Evolutionary conservation across 2,329 filamentous ascomycete species (phyloP).

Genomic region (Talaromyces sp.): DNA sequence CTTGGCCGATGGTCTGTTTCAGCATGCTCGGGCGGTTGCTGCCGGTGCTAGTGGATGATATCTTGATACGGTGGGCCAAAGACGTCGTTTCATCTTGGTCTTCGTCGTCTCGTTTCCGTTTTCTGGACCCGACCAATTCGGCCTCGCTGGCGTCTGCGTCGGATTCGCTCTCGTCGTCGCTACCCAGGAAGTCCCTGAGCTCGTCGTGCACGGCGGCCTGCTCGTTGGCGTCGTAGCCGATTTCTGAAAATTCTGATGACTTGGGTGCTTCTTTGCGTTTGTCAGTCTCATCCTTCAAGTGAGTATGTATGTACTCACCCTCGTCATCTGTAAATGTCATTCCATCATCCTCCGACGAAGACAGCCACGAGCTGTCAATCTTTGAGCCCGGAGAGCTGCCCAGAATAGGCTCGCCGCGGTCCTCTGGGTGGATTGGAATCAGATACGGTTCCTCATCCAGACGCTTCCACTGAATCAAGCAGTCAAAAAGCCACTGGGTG

Average conservation of each 20-base stretch:
- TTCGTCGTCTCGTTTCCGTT: slow-evolving; percentile 30
- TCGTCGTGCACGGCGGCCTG: slow-evolving; percentile 66
- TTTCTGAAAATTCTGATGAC: slow-evolving; percentile 45
- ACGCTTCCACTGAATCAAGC: slow-evolving; percentile 75
- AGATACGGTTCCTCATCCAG: slow-evolving; percentile 74
- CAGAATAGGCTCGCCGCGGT: slow-evolving; percentile 45
- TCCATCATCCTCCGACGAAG: slow-evolving; percentile 44
- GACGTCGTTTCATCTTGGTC: not conserved
- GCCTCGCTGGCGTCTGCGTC: slow-evolving; percentile 43
- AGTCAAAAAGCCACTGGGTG: slow-evolving; percentile 82
- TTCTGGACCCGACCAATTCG: slow-evolving; percentile 8
- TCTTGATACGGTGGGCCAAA: not conserved
- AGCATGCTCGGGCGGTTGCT: slow-evolving; percentile 25
- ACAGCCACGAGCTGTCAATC: slow-evolving; percentile 41
- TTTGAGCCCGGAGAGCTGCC: slow-evolving; percentile 30
- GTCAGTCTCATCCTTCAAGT: slow-evolving; percentile 25
- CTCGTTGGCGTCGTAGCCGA: slow-evolving; percentile 58
- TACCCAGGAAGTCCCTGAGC: slow-evolving; percentile 64
- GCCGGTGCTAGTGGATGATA: not conserved
- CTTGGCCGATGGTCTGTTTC: slow-evolving; percentile 25
- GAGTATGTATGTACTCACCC: slow-evolving; percentile 16
- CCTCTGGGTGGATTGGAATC: slow-evolving; percentile 69
- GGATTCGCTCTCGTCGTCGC: slow-evolving; percentile 42
- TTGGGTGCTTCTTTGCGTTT: slow-evolving; percentile 42
- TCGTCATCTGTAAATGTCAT: slow-evolving; percentile 44